These are phyloP conservation scores for Boletales sp. DNA, from an alignment of 768 basidiomycete species.

Conservation along the genomic window DNA sequence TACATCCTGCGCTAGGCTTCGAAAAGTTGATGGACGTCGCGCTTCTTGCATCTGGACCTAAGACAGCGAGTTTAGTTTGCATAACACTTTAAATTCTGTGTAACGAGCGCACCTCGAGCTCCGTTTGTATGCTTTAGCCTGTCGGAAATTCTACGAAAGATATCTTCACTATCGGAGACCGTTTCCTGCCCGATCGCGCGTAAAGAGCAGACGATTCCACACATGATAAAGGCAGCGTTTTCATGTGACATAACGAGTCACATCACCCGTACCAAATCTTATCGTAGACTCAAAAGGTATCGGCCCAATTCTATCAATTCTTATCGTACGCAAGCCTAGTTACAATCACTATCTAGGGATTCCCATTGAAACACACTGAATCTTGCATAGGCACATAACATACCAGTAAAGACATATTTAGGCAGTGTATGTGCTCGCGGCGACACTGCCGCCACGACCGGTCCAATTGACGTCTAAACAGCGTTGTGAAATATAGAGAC, in stretches of 20 bases:
- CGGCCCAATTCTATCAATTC: neutral
- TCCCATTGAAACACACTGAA: conserved; percentile 1
- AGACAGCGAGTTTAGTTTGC: conserved; percentile 1
- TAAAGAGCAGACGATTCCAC: conserved; percentile 62
- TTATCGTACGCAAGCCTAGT: conserved; percentile 11
- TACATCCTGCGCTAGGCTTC: conserved; percentile 3
- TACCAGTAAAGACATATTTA: conserved; percentile 29
- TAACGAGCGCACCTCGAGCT: conserved; percentile 45
- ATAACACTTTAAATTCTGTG: neutral
- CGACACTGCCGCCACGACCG: conserved; percentile 93
- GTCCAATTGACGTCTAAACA: conserved; percentile 94
- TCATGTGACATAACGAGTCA: no score
- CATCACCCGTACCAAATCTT: no score
- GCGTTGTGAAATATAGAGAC: conserved; percentile 1
- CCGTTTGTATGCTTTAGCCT: conserved; percentile 50
- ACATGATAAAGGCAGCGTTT: conserved; percentile 43
- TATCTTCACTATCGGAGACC: conserved; percentile 1
- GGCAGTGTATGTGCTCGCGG: conserved; percentile 80
- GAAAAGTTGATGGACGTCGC: conserved; percentile 22
- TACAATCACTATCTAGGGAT: conserved; percentile 11
- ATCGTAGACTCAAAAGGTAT: no score
- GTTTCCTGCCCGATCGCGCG: conserved; percentile 12
- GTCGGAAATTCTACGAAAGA: conserved; percentile 22
- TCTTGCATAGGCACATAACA: conserved; percentile 13
- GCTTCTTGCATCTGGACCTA: conserved; percentile 67